These are phyloP conservation scores for Dendrobium chrysotoxum DNA, from an alignment of 106 monocot species.

Conservation along the genomic window DNA sequence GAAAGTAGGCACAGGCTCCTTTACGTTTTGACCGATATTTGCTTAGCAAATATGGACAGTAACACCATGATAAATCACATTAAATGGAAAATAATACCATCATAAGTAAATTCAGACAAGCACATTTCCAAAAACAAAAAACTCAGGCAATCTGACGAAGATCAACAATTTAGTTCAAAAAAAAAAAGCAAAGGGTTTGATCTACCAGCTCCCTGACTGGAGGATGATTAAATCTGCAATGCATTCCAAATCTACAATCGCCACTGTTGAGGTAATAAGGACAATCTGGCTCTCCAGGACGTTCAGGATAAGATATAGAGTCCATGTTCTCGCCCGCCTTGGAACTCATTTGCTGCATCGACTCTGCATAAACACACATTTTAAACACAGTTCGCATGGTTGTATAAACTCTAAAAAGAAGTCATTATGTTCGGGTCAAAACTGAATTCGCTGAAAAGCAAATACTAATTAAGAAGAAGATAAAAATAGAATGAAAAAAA, in stretches of 20 bases:
- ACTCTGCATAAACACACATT: not conserved
- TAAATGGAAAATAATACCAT: not conserved
- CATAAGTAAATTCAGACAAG: not conserved
- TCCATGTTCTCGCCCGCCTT: conserved; percentile 29
- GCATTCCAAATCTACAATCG: conserved; percentile 55
- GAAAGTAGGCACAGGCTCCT: not conserved
- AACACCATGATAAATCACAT: not conserved
- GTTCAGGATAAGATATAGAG: conserved; percentile 37
- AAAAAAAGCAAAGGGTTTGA: not conserved
- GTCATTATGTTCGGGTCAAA: not conserved
- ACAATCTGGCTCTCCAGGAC: conserved; percentile 55
- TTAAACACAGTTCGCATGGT: not conserved
- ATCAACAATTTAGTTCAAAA: not conserved
- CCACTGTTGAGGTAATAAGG: conserved; percentile 59
- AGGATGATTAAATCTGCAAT: conserved; percentile 62
- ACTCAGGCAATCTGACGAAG: not conserved
- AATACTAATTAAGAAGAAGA: not conserved
- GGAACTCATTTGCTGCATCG: conserved; percentile 34
- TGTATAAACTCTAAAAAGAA: not conserved
- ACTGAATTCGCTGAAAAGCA: not conserved
- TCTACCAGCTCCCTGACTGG: conserved; percentile 45
- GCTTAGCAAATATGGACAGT: not conserved
- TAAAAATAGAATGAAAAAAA: conserved; percentile 6
- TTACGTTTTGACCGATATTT: not conserved
- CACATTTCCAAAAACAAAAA: not conserved